Evolutionary conservation across 176 grass and related monocot genomes (phyloP).

Genomic region (Hordeum marinum): DNA sequence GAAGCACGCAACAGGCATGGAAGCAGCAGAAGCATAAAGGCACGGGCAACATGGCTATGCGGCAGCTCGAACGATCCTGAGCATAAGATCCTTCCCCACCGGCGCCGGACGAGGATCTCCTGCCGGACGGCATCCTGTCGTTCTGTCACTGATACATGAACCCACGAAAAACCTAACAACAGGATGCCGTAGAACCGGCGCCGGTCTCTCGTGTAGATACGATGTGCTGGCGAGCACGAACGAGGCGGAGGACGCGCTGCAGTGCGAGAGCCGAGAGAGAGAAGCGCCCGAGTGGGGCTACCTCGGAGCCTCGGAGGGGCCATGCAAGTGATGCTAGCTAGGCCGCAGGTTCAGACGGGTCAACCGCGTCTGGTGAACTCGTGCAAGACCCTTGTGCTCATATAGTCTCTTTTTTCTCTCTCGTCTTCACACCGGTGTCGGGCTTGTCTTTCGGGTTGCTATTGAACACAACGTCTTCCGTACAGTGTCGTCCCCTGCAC

Average conservation of each 20-base stretch:
- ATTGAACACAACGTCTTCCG: no score
- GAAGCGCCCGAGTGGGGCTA: constrained; percentile 2
- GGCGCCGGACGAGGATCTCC: no score
- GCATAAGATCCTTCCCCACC: no score
- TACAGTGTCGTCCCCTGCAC: no score
- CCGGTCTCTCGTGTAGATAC: neutral
- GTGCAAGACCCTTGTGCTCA: constrained; percentile 28
- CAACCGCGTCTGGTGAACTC: constrained; percentile 2
- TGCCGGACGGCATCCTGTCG: no score
- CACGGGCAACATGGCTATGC: neutral
- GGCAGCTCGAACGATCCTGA: no score
- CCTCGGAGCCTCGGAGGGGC: neutral
- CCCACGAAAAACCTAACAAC: no score
- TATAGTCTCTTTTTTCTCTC: constrained; percentile 7
- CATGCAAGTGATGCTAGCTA: neutral
- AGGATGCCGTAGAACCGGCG: no score
- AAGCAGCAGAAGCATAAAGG: neutral
- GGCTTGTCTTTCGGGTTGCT: neutral
- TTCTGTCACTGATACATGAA: no score
- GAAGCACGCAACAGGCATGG: neutral
- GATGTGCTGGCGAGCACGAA: constrained; percentile 35
- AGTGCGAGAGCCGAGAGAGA: neutral
- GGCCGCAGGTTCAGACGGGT: constrained; percentile 15
- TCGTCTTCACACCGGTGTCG: constrained; percentile 20
- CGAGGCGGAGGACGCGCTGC: neutral